Percentiles rank a stretch among this genome's conserved stretches.
phyloP scores from a whole-genome alignment of 208 protist species.

The Vickermania ingenoplastis region DNA sequence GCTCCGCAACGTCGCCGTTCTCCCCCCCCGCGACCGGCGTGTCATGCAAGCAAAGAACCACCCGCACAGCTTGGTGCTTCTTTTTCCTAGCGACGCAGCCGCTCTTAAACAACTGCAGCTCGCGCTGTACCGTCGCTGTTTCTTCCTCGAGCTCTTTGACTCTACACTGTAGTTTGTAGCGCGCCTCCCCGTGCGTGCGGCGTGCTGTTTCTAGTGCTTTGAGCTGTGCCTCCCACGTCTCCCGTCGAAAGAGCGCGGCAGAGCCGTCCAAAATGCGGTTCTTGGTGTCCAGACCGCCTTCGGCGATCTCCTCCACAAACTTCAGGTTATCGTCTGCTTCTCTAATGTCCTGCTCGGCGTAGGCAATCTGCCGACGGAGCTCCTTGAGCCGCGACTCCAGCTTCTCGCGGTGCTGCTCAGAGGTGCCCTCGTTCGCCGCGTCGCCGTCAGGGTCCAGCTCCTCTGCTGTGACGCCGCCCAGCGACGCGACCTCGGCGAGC shows the following conservation, averaged over 20 bases:
- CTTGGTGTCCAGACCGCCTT: conserved; percentile 3
- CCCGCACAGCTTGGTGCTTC: neutral
- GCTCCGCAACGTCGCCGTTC: conserved; percentile 1
- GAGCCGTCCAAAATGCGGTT: conserved; percentile 6
- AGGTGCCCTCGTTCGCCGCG: neutral
- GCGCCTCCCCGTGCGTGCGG: neutral
- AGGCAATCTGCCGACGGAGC: conserved; percentile 3
- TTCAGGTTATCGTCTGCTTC: conserved; percentile 5
- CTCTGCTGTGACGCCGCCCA: conserved; percentile 11
- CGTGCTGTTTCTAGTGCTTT: conserved; percentile 1
- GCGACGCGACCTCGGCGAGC: conserved; percentile 10
- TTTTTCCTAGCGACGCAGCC: neutral
- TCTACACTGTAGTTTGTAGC: conserved; percentile 6
- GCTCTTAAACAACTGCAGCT: neutral
- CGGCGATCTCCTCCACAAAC: conserved; percentile 5
- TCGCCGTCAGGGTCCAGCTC: conserved; percentile 1
- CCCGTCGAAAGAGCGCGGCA: neutral
- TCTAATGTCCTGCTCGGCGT: conserved; percentile 4
- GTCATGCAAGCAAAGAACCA: conserved; percentile 8
- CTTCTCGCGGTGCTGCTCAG: neutral
- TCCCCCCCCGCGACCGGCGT: neutral
- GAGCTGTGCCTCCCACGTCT: conserved; percentile 18
- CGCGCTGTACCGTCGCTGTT: neutral
- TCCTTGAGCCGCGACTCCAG: conserved; percentile 4
- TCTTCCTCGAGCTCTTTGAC: neutral